Percentiles rank a stretch among this genome's conserved stretches.
phyloP scores from a whole-genome alignment of 1,284 basidiomycete genomes.

The Ceratobasidium sp. region DNA sequence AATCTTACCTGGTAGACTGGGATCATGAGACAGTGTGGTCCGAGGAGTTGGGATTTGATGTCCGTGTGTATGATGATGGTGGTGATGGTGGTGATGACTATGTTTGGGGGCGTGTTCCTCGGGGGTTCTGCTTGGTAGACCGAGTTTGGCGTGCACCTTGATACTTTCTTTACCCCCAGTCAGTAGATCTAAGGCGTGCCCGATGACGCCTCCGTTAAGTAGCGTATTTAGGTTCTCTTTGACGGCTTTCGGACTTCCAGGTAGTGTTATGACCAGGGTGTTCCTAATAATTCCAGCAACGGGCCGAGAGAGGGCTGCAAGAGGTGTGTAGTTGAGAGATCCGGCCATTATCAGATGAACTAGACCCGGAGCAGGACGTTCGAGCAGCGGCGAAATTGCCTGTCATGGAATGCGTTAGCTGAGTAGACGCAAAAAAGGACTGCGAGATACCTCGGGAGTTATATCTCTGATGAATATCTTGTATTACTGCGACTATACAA shows the following conservation, averaged over 20 bases:
- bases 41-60: conserved; percentile 56
- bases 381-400: conserved; percentile 79
- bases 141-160: conserved; percentile 65
- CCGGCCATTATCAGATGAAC: conserved; percentile 78
- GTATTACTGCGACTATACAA: background rate
- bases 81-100: conserved; percentile 62
- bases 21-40: conserved; percentile 75
- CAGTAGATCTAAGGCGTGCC: conserved; percentile 82
- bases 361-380: conserved; percentile 82
- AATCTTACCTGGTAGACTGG: conserved; percentile 70
- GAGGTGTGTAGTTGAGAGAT: conserved; percentile 80
- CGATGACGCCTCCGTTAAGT: conserved; percentile 67
- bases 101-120: conserved; percentile 52
- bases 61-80: conserved; percentile 51
- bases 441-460: conserved; percentile 78
- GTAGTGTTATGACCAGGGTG: conserved; percentile 82
- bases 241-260: conserved; percentile 87
- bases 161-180: conserved; percentile 74
- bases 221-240: conserved; percentile 80
- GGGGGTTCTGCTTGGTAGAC: conserved; percentile 49
- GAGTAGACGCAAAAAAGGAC: background rate
- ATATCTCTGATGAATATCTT: conserved; percentile 64
- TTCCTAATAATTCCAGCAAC: conserved; percentile 78
- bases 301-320: conserved; percentile 85
- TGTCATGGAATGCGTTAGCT: conserved; percentile 54